Base-by-base conservation (phyloP, 306 rosid species). In the Rubus idaeus region DNA sequence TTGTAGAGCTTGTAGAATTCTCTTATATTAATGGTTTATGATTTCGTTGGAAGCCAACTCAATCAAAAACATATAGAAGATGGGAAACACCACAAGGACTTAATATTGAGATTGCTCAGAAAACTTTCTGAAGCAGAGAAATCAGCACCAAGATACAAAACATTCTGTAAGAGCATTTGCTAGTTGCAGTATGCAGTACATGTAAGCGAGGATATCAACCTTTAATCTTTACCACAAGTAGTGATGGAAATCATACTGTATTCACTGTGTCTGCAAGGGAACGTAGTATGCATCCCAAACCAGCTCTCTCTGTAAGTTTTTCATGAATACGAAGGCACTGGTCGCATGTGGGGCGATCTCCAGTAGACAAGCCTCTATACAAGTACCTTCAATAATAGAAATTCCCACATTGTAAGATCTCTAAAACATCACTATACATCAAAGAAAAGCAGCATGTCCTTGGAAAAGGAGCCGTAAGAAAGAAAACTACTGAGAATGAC, bases 311-410 rank as follows among this genome's bases (percentile, higher is more conserved):
- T 6, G 97, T 95, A 85, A 95, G 72, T 62, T 92, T 95, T 80
- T 95, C 97, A 74, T 92, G 97, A 86, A 95, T 89, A 80, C 92
- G 77, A 51, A 95, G 97, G 77, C 97, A 92, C 71, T 91, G 97
- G 26, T 95, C 99, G 10, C 99, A 95, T 3, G 97, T 92, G 7
- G 99, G 97, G 49, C 99, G 92, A 86, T 95, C 99, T 47, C 99
- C 97, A 0, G 97, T 95, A 39, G 99, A 88, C 87, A 95, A 87
- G 58, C 99, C 99, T 89, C 95, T 88, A 39, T 92, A 95, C 83
- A 95, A 82, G 87, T 95, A 95, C 91, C 99, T 95, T 72, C 4
- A 78, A 35, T 13, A 66, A 82, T 56, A 30, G n/a, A 35, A 56
- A 74, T 35, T 30, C 20, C 23, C 13, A 56, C 45, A 49, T 30